Base-by-base conservation (phyloP, 179 eudicot species). In the Patellifolia procumbens region DNA sequence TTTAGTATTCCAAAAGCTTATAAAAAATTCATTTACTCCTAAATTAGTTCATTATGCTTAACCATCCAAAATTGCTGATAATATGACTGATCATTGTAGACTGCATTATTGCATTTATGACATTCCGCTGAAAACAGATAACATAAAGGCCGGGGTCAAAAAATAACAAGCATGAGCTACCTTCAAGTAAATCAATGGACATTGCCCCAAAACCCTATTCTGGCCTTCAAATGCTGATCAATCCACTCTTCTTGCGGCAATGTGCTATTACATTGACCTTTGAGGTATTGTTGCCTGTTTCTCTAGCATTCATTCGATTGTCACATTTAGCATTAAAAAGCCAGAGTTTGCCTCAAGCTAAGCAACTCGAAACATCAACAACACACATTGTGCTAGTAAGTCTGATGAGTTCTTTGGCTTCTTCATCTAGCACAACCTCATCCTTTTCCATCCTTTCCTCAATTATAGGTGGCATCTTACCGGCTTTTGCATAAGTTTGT, bases 361-460 rank as follows among this genome's bases (percentile, higher is more conserved):
- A 26, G 71, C 81, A 85, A 61, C 75, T 80, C 45, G 90, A 85
- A 87, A 86, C 85, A 58, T 89, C 91, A 73, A 81, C 70, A 39
- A 90, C 90, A 59, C 88, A 73, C 89, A 93, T 81, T 78, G 84
- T 84, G 82, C 97, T 90, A 1, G 93, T 90, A 72, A 84, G 46
- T 65, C 84, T 81, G 59, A 95, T 71, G 61, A 95, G 92, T 70
- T 85, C 82, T 75, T 69, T 69, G 68, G 89, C 91, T 75, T 91
- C 97, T 70, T 88, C 89, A 69, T 91, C 85, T 75, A 84, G 45
- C 77, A 69, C 34, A n/a, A 95, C 86, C 68, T 85, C 77, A 65
- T 93, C 97, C 83, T 81, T 84, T 73, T 84, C 83, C 97, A 95
- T 95, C 75, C 99, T 80, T 72, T 95, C 97, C 35, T 85, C 83